Conservation (phyloP, 768 basidiomycete species). For the Termitomyces sp. region DNA sequence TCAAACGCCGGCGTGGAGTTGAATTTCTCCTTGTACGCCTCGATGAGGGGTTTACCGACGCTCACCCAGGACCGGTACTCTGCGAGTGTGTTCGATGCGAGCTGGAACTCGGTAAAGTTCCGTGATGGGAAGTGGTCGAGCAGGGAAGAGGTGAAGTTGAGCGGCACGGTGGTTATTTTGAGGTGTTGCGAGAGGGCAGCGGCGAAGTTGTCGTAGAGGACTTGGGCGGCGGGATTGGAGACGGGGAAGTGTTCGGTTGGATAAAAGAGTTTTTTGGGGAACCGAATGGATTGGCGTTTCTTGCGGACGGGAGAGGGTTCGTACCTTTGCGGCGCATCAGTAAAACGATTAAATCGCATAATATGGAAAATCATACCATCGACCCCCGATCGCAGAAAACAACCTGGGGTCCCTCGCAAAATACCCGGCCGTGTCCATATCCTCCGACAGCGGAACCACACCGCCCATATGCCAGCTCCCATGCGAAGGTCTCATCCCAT, state of each 20-base stretch:
- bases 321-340: conserved; percentile 19
- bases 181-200: conserved; percentile 20
- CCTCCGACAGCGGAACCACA: conserved; percentile 30
- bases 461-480: conserved; percentile 28
- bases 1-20: conserved; percentile 24
- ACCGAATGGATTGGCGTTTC: conserved; percentile 18
- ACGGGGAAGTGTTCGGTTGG: conserved; percentile 32
- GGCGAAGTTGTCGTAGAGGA: conserved; percentile 24
- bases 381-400: conserved; percentile 21
- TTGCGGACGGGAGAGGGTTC: conserved; percentile 22
- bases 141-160: conserved; percentile 26
- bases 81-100: conserved; percentile 25
- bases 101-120: conserved; percentile 23
- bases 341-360: background rate
- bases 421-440: conserved; percentile 34
- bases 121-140: conserved; percentile 23
- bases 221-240: conserved; percentile 24
- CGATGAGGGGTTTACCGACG: conserved; percentile 28
- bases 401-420: conserved; percentile 28
- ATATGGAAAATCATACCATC: conserved; percentile 20
- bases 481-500: conserved; percentile 29
- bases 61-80: conserved; percentile 30
- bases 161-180: conserved; percentile 18
- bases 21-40: conserved; percentile 17
- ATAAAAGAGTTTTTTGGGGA: conserved; percentile 26